These are phyloP conservation scores for Jaenimonas drosophilae DNA, from an alignment of 208 protist species.

Conservation along the genomic window DNA sequence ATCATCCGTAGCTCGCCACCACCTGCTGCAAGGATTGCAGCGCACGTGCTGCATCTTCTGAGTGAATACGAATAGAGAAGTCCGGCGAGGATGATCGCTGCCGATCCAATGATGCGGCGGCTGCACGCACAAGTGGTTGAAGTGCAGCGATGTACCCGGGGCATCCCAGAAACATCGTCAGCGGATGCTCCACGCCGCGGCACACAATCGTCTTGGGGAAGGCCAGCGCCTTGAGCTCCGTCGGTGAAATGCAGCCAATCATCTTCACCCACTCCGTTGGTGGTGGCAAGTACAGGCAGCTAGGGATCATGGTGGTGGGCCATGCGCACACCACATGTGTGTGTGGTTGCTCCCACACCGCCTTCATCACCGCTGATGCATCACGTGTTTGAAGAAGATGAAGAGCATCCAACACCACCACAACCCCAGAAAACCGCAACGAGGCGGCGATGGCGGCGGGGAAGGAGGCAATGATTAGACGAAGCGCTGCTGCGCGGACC, in stretches of 20 bases:
- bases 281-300: conserved; percentile 12
- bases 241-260: conserved; percentile 9
- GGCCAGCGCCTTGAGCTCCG: conserved; percentile 3
- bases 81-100: conserved; percentile 13
- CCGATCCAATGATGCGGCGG: conserved; percentile 6
- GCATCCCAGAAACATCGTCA: conserved; percentile 46
- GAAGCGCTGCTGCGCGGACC: conserved; percentile 41
- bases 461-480: conserved; percentile 37
- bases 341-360: conserved; percentile 14
- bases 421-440: conserved; percentile 43
- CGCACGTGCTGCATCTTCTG: too few relatives aligned
- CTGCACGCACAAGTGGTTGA: conserved; percentile 10
- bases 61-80: conserved; percentile 8
- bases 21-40: too few relatives aligned
- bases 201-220: conserved; percentile 19
- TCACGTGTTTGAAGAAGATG: conserved; percentile 5
- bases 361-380: conserved; percentile 28
- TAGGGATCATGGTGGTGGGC: conserved; percentile 9
- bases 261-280: conserved; percentile 16
- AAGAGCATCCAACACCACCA: conserved; percentile 46
- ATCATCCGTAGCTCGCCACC: too few relatives aligned
- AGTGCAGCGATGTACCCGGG: conserved; percentile 52
- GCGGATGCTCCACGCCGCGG: conserved; percentile 12
- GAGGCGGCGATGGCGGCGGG: conserved; percentile 33
- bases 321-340: conserved; percentile 20